Percentiles rank a stretch among this genome's conserved stretches.
phyloP scores from a whole-genome alignment of 75 land plant genomes.

The Pinus albicaulis region DNA sequence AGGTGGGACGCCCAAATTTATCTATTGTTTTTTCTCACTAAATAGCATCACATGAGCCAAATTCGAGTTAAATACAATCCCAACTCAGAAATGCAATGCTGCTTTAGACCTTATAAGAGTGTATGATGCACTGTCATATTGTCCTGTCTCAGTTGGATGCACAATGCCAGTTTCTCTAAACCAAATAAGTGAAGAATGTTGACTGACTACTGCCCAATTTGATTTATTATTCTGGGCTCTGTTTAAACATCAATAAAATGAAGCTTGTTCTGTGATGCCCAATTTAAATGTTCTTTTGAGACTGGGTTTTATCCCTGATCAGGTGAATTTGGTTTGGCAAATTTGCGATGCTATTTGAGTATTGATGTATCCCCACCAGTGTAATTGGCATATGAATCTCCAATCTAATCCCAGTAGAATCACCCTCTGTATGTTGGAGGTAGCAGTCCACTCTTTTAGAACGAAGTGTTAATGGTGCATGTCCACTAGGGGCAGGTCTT shows the following conservation, averaged over 20 bases:
- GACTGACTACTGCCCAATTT: not conserved
- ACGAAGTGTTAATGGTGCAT: not conserved
- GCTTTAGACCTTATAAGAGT: not conserved
- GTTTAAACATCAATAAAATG: not conserved
- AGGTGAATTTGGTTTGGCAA: not conserved
- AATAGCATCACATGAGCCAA: not conserved
- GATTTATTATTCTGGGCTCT: not conserved
- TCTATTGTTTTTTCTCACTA: not conserved
- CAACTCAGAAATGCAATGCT: not conserved
- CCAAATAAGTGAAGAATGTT: not conserved
- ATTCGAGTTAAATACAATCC: not conserved
- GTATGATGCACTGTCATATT: not conserved
- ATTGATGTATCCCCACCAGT: not conserved
- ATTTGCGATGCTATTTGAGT: not conserved
- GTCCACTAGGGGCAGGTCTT: not conserved
- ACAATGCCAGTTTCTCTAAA: not conserved
- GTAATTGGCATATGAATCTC: too few species aligned
- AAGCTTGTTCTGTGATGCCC: not conserved
- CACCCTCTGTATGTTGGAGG: not conserved
- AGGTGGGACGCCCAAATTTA: not conserved
- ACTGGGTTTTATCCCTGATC: not conserved
- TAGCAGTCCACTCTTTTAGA: not conserved
- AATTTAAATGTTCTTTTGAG: not conserved
- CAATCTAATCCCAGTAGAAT: not conserved
- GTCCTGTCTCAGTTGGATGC: not conserved